Conservation (phyloP, 352 stramenopile species). For the Phytophthora podocarpi region DNA sequence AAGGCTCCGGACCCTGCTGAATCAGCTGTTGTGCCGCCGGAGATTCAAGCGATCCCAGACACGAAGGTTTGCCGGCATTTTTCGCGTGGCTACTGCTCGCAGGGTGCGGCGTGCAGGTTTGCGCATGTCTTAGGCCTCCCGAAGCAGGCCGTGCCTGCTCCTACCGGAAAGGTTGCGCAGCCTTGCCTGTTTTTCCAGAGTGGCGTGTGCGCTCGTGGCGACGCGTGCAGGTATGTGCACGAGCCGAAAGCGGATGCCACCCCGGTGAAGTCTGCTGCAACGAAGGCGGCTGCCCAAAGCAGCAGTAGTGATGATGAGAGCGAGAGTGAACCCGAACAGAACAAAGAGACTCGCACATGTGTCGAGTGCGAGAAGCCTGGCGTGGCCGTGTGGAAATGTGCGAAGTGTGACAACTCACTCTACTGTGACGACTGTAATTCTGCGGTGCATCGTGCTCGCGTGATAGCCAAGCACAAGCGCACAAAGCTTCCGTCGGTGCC, state of each 20-base stretch:
- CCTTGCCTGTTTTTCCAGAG: slow-evolving; percentile 56
- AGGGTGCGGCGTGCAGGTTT: slow-evolving; percentile 41
- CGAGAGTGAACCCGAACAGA: slow-evolving; percentile 11
- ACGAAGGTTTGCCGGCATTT: slow-evolving; percentile 61
- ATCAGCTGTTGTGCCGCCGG: slow-evolving; percentile 3
- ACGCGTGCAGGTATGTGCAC: slow-evolving; percentile 58
- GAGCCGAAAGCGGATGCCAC: slow-evolving; percentile 6
- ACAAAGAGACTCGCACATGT: slow-evolving; percentile 45
- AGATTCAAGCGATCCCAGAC: slow-evolving; percentile 41
- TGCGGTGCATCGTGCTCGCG: slow-evolving; percentile 59
- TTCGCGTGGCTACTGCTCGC: slow-evolving; percentile 46
- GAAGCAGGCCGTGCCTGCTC: slow-evolving; percentile 2
- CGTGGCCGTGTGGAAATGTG: slow-evolving; percentile 54
- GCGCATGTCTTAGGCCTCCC: slow-evolving; percentile 51
- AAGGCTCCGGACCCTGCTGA: not conserved
- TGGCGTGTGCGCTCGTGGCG: slow-evolving; percentile 57
- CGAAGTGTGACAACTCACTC: slow-evolving; percentile 57
- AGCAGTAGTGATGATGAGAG: not conserved
- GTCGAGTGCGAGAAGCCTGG: slow-evolving; percentile 65
- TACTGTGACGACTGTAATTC: slow-evolving; percentile 72
- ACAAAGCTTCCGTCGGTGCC: slow-evolving; percentile 37
- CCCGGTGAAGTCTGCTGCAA: not conserved
- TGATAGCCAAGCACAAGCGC: slow-evolving; percentile 67
- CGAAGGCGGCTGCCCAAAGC: slow-evolving; percentile 9
- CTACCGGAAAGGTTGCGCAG: slow-evolving; percentile 31